phyloP scores from a whole-genome alignment of 2,329 filamentous ascomycete genomes.

The Tolypocladium guangdongense region DNA sequence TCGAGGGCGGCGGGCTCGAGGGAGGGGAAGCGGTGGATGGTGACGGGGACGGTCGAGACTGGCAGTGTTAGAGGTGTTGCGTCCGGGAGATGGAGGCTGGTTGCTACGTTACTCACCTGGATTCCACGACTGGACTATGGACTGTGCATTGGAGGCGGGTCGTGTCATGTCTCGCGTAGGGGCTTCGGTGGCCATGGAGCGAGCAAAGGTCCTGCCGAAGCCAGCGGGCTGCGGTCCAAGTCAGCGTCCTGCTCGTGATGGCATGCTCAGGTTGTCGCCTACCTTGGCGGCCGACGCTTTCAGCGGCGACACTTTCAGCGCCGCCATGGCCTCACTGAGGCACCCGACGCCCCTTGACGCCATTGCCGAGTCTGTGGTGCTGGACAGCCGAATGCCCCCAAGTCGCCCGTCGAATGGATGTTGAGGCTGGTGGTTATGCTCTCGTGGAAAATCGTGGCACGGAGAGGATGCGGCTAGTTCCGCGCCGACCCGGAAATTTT shows the following conservation, averaged over 20 bases:
- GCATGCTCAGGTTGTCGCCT: background rate
- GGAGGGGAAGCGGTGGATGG: slow-evolving; percentile 80
- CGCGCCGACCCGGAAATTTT: slow-evolving; percentile 15
- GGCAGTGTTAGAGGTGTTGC: background rate
- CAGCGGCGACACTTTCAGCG: slow-evolving; percentile 35
- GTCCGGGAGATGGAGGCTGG: background rate
- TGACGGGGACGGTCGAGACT: slow-evolving; percentile 63
- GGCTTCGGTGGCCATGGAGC: slow-evolving; percentile 46
- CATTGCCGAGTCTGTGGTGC: slow-evolving; percentile 1
- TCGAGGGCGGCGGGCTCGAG: slow-evolving; percentile 75
- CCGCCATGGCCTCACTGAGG: slow-evolving; percentile 41
- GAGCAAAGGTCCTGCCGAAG: slow-evolving; percentile 30
- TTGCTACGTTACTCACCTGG: slow-evolving; percentile 26
- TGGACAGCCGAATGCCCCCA: background rate
- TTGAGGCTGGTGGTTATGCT: background rate
- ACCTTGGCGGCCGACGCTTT: slow-evolving; percentile 32
- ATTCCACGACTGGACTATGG: slow-evolving; percentile 30
- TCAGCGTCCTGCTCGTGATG: background rate
- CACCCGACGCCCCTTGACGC: slow-evolving; percentile 29
- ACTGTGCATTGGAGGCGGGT: slow-evolving; percentile 19
- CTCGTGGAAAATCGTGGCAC: slow-evolving; percentile 13
- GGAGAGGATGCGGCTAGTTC: slow-evolving; percentile 16
- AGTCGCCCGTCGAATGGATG: background rate
- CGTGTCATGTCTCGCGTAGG: slow-evolving; percentile 26
- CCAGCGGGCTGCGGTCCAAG: slow-evolving; percentile 18